Evolutionary conservation across 805 yeast species (phyloP), one percentile per base, ranked within the genome.

Genomic region (Hanseniaspora nectarophila): DNA sequence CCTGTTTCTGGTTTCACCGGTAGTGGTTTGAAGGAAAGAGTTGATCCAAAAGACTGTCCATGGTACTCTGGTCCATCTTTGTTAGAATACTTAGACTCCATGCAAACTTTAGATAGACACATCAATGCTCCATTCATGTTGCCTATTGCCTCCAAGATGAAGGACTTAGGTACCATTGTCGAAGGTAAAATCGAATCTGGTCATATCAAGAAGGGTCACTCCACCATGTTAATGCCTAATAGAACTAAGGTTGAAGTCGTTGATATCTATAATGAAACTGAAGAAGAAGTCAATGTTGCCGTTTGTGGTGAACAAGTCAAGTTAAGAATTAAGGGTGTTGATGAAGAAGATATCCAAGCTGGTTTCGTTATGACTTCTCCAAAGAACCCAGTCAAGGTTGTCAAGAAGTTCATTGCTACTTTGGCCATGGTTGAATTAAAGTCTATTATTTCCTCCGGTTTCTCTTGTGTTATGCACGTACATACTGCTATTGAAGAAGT

Each of bases 151-250:
- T 85, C 92, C 60, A 92, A 92, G 71, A 84, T 88, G 85, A 89
- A 86, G 69, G 98, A 92, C 67, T 73, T 92, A 73, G 99, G 99
- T 69, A 88, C 97, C 48, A 80, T 92, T 58, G 92, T 92, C 51
- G 99, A 92, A 71, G 99, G 99, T 70, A 92, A 92, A 74, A 85
- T 92, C 64, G 99, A 89, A 73, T 81, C 94, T 54, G 99, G 99
- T 47, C 88, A 84, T 63, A 75, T 90, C 59, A 85, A 81, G 72
- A 89, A 85, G 72, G 84, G 85, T 59, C 74, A 76, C 51, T 73
- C 71, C 52, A 75, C 94, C 57, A 66, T 90, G 58, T 70, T 92
- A 68, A 92, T 92, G 99, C 99, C 99, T 56, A 88, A 86, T 74
- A 85, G 79, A 66, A 72, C 77, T 43, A 65, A 77, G 23, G 85